Evolutionary conservation across 2,329 filamentous ascomycete species (phyloP).

Genomic region (Colletotrichum australisinense): DNA sequence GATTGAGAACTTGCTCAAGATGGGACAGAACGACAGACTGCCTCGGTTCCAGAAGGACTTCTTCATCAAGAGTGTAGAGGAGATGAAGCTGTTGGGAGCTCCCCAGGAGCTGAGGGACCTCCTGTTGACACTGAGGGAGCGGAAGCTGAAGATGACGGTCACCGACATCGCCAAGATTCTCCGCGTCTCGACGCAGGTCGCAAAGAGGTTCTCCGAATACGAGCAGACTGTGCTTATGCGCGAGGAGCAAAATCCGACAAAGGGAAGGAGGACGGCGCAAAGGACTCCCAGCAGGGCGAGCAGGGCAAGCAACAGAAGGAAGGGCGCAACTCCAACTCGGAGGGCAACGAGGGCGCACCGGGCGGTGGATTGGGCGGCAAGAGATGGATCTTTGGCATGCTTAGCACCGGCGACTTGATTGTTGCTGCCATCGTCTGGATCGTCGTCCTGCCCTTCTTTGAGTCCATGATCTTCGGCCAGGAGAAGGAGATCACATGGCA

Average conservation of each 20-base stretch:
- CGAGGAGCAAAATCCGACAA: conserved; percentile 32
- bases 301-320: conserved; percentile 46
- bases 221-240: conserved; percentile 33
- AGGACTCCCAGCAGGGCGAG: conserved; percentile 40
- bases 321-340: conserved; percentile 17
- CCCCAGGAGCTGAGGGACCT: conserved; percentile 74
- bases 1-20: conserved; percentile 65
- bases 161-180: conserved; percentile 69
- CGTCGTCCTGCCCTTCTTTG: conserved; percentile 55
- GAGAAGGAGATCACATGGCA: conserved; percentile 93
- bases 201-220: conserved; percentile 51
- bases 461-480: conserved; percentile 52
- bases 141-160: conserved; percentile 48
- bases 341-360: conserved; percentile 23
- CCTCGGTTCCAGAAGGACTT: conserved; percentile 71
- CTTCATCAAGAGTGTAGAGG: conserved; percentile 69
- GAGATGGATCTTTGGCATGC: conserved; percentile 36
- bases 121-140: conserved; percentile 67
- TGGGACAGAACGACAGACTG: conserved; percentile 68
- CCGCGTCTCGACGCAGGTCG: conserved; percentile 65
- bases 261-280: conserved; percentile 25
- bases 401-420: conserved; percentile 56
- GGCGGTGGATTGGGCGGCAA: conserved; percentile 35
- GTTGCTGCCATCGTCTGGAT: conserved; percentile 55
- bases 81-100: conserved; percentile 75